Evolutionary conservation across 129 eudicot genomes (phyloP), one percentile per base, ranked within the genome.

Genomic region (Arctium lappa): DNA sequence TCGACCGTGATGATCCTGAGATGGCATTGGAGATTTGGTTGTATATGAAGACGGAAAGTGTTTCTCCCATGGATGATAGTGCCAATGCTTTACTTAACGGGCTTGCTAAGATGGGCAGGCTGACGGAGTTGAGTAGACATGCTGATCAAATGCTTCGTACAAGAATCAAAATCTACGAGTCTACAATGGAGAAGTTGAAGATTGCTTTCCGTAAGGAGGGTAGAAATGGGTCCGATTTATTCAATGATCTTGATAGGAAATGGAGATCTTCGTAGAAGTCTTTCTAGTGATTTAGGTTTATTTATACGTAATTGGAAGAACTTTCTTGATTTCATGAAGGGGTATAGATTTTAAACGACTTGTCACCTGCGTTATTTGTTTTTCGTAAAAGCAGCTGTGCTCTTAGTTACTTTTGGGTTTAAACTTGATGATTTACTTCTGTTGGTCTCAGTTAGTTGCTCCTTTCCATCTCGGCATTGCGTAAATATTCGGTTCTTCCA

Each of bases 1-100:
- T 95, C 68, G 93, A 92, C 3, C 73, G 84, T 70, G 97, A 92
- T 77, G 98, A 95, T 86, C 98, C 97, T 1, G 98, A 92, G 89
- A 91, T 88, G 80, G 97, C 93, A 3, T 75, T 82, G 44, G 97
- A 92, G 76, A 83, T 94, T 31, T 94, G 98, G 98, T 88, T 85
- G 29, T 92, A 80, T 72, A 82, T 95, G 97, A 88, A 80, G 69
- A 87, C 87, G 56, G 89, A 89, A 36, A 73, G 78, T 18, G 79
- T 89, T 38, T 78, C 75, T 27, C 97, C 98, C 11, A 13, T 89
- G 73, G 94, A 91, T 29, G 98, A 92, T 80, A 73, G 89, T 78
- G 95, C 92, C 48, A 95, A 92, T 86, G 96, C 88, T 5, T 90
- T 92, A 79, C 94, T 95, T 71, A 63, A 77, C 34, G 98, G 98